Base-by-base conservation (phyloP, 305 asterid genomes). In the Solanum hybrid region DNA sequence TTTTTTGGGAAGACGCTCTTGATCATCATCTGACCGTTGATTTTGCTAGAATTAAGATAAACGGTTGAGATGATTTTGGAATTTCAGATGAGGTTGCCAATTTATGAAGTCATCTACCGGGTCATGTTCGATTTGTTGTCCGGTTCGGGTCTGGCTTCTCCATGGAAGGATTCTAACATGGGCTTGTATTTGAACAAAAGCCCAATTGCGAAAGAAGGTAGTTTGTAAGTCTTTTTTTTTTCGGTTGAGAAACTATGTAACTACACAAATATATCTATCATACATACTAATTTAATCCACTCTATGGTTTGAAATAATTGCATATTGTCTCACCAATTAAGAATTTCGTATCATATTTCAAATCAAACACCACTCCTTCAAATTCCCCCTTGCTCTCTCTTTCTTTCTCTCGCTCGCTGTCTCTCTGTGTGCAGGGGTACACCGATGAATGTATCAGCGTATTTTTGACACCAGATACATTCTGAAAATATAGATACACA, bases 1-100 rank as follows among this genome's bases (percentile, higher is more conserved):
- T 88, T 76, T 88, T 75, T 75, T 12, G 86, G 26, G 11, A 29
- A 76, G 89, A 57, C 86, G 86, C 89, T 88, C 86, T 79, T 79
- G 24, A 8, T 13, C 8, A 51, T 34, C 35, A 74, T 74, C 89
- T 74, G 67, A 57, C 73, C 89, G 85, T 87, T 37, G 64, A 8
- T 87, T 4, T 71, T 37, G 36, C 3, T 24, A 87, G 71, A 4
- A n/a, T 76, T 40, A 6, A 88, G 35, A 88, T 88, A 46, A 46
- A 88, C 89, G 89, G 73, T 31, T n/a, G 75, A 88, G 64, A 20
- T 87, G 26, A 69, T 11, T 4, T 79, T 4, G 18, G 11, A n/a
- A 31, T 34, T 35, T 36, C 9, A 22, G 28, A 79, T 79, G 67
- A 80, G 86, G 61, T 39, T 81, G 34, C 67, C 20, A 24, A 37